Evolutionary conservation across 2,329 filamentous ascomycete species (phyloP), one percentile per base, ranked within the genome.

Genomic region (Pyrenochaeta sp.): DNA sequence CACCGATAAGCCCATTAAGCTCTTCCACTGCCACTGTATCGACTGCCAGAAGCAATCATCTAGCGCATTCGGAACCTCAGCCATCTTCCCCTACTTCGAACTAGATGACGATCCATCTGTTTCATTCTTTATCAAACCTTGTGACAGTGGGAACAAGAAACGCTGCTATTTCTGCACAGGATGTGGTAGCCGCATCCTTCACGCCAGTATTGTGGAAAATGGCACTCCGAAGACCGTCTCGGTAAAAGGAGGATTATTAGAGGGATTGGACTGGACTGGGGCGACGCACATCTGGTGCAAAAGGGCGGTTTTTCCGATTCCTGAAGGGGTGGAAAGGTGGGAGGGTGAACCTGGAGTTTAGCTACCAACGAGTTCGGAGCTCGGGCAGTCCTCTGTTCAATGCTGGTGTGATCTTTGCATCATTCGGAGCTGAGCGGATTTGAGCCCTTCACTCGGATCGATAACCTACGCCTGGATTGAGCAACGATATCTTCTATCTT

Each of bases 21-120:
- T 91, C 50, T 91, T 89, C 74, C 86, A 91, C 71, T 91, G 89
- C 77, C 90, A 91, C 78, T 91, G 90, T 75, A 77, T 81, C 54
- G 84, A 88, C 71, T 91, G 89, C 74, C 84, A 86, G 47, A 82
- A 85, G 56, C 89, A 91, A 78, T 86, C 87, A 30, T 81, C 85
- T 52, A 88, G 87, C 7, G 87, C 89, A 1, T 91, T 89, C 75
- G 89, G 88, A 28, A 85, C 88, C 32, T 88, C 87, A 36, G 89
- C 89, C 65, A 90, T 90, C 59, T 91, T 90, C 66, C 89, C 88
- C 1, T 81, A 81, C n/a, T 91, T 91, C 59, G 72, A 80, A 9
- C 77, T 91, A 28, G 86, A 87, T 0, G 74, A 61, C 76, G 37
- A 77, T 72, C 15, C 66, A 5, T 54, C 59, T 13, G 60, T 72